Evolutionary conservation across 352 stramenopile species (phyloP), one percentile per base, ranked within the genome.

Genomic region (Pythium monospermum): DNA sequence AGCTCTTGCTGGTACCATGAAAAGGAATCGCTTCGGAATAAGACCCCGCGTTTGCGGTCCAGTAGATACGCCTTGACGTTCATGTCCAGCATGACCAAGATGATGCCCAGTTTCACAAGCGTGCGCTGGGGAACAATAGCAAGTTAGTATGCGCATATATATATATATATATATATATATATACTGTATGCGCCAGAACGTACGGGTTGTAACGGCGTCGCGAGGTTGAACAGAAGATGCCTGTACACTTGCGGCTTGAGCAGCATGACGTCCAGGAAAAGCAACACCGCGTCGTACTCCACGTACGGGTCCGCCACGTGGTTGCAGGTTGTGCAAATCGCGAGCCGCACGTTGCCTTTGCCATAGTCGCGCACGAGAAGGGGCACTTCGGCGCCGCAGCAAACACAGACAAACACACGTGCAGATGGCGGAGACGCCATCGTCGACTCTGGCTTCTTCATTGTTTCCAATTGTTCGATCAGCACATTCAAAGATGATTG

Each of bases 31-130:
- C 66, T 67, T 18, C 57, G 62, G 52, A 86, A 83, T 25, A 61
- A 66, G 19, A 91, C 74, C 16, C 81, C 81, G 10, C 71, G 67
- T 25, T 73, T 59, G 22, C 74, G 64, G 62, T 92, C 81, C 31
- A 89, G 69, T 27, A 92, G 66, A 54, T 90, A 90, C 19, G 81
- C 81, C 64, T 92, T 92, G 53, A 85, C 72, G 53, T 92, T 92
- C 77, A 87, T 86, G 61, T 92, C 81, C 27, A 92, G 66, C 76
- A 92, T 85, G 27, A 86, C 76, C 21, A 92, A 61, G 53, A 88
- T 80, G 49, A 78, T 53, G 37, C 88, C 87, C 19, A 90, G 71
- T 67, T 87, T 87, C 37, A 87, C 52, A n/a, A 84, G 64, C 41
- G 77, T 79, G 12, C 69, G 58, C 68, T 77, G 30, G n/a, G n/a